phyloP scores from a whole-genome alignment of 148 eudicot genomes.

The Euryodendron excelsum region DNA sequence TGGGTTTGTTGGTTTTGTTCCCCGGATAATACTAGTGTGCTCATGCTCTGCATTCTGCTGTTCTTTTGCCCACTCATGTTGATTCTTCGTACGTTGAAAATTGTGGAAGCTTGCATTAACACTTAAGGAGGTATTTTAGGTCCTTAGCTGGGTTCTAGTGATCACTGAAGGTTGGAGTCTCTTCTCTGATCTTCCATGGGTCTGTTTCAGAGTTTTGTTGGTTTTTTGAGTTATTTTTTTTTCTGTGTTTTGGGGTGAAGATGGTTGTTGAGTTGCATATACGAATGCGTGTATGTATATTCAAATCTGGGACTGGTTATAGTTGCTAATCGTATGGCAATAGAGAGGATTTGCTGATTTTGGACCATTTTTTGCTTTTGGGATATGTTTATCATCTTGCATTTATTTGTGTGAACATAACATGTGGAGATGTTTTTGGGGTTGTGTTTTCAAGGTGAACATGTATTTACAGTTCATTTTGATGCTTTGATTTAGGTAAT shows the following conservation, averaged over 20 bases:
- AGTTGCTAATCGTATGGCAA: background rate
- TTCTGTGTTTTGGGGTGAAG: background rate
- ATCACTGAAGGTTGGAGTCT: background rate
- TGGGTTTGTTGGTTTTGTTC: slow-evolving; percentile 26
- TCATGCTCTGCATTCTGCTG: slow-evolving; percentile 3
- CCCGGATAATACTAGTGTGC: background rate
- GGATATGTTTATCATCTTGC: background rate
- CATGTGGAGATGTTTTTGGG: background rate
- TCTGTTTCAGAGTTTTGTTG: background rate
- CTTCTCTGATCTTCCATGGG: background rate
- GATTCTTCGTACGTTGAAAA: slow-evolving; percentile 7
- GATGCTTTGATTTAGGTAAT: background rate
- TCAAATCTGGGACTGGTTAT: slow-evolving; percentile 3
- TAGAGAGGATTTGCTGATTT: background rate
- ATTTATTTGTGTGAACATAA: background rate
- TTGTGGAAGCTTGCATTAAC: background rate
- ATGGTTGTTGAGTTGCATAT: background rate
- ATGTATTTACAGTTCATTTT: background rate
- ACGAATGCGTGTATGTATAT: background rate
- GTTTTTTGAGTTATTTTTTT: too few species aligned
- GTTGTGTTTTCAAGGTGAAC: background rate
- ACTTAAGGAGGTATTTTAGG: background rate
- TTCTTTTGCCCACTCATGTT: background rate
- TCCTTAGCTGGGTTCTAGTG: background rate
- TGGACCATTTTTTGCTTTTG: background rate